A percentile compares a stretch with the other conserved stretches of the same genome.
These are phyloP conservation scores for Penicillium turbatum DNA, from an alignment of 495 filamentous ascomycete genomes.

Conservation along the genomic window DNA sequence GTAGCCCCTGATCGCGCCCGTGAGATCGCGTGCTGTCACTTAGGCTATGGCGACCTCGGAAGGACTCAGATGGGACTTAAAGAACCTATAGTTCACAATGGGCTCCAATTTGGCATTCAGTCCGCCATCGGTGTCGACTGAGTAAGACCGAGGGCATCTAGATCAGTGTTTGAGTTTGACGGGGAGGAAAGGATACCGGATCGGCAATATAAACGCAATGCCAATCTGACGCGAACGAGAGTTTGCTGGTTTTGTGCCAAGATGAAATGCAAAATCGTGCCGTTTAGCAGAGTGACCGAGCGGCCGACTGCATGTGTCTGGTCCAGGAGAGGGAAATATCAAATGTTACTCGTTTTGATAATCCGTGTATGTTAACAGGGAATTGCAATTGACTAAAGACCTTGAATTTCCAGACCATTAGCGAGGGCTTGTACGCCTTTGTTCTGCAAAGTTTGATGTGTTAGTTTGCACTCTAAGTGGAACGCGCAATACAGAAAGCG, in stretches of 20 bases:
- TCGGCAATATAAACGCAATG: slow-evolving; percentile 20
- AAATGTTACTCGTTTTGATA: not conserved
- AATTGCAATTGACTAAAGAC: not conserved
- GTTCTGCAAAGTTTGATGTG: not conserved
- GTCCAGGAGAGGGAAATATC: not conserved
- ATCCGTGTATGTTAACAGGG: not conserved
- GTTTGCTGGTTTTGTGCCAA: slow-evolving; percentile 16
- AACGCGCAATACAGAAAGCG: slow-evolving; percentile 4
- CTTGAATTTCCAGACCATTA: not conserved
- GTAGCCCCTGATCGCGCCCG: not conserved
- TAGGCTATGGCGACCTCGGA: not conserved
- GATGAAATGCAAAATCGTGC: slow-evolving; percentile 7
- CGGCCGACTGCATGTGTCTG: slow-evolving; percentile 16
- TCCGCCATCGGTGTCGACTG: not conserved
- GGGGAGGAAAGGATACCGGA: slow-evolving; percentile 9
- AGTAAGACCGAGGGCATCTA: not conserved
- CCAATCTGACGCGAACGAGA: slow-evolving; percentile 13
- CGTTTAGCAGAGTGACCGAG: slow-evolving; percentile 15
- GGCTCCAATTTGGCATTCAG: not conserved
- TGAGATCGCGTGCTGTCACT: slow-evolving; percentile 2
- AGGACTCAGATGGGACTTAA: not conserved
- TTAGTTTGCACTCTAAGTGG: not conserved
- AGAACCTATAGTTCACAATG: not conserved
- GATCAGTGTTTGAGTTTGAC: not conserved
- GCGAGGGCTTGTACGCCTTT: not conserved